A percentile compares a stretch with the other conserved stretches of the same genome.
Conservation (phyloP, 306 rosid species). For the Crotalaria pallida region DNA sequence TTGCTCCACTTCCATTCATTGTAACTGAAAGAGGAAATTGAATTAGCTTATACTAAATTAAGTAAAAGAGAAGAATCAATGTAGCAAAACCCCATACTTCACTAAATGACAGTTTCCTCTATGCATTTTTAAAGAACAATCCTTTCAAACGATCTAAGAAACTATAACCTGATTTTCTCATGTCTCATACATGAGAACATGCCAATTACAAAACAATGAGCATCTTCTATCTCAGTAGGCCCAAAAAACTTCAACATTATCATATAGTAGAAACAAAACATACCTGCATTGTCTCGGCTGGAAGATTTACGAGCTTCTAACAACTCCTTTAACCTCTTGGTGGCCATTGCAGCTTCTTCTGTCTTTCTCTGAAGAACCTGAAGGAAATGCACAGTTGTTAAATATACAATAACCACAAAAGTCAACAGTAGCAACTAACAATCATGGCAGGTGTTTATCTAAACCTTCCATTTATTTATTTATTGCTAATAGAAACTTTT, state of each 20-base stretch:
- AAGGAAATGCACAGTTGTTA: constrained; percentile 8
- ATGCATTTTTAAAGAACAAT: constrained; percentile 11
- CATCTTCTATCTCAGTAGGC: not conserved
- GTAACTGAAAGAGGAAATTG: constrained; percentile 46
- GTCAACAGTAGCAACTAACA: not conserved
- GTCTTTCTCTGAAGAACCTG: constrained; percentile 98
- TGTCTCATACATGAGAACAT: constrained; percentile 2
- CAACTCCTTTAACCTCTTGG: constrained; percentile 91
- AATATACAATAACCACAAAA: not conserved
- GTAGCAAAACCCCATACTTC: not conserved
- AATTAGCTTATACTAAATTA: constrained; percentile 23
- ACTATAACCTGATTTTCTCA: not conserved
- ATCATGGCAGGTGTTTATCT: not conserved
- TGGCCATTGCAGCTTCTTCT: constrained; percentile 98
- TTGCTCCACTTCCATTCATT: constrained; percentile 63
- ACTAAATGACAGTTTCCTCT: constrained; percentile 1
- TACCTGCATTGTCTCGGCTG: constrained; percentile 77
- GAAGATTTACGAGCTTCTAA: constrained; percentile 95
- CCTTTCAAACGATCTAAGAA: not conserved
- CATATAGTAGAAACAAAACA: not conserved
- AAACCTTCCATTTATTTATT: not conserved
- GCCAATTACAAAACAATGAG: not conserved
- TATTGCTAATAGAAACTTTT: not conserved
- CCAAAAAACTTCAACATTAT: not conserved
- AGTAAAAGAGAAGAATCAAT: not conserved